Percentiles rank a stretch among this genome's conserved stretches.
Conservation (phyloP, 1,139 yeast species). For the Blastobotrys aristatus region DNA sequence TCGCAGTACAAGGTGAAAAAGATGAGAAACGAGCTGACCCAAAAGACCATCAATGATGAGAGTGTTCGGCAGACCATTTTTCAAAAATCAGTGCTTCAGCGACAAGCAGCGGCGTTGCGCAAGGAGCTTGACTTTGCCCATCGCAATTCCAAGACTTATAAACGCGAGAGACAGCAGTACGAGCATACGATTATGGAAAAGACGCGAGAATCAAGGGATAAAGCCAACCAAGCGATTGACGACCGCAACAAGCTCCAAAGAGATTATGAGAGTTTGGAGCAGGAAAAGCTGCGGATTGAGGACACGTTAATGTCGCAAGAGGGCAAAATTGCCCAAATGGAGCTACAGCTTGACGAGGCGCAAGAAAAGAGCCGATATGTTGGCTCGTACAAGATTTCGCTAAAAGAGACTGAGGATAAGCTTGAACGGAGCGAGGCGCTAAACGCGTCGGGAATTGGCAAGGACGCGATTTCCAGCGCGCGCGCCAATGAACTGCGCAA, state of each 20-base stretch:
- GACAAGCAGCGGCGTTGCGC: slow-evolving; percentile 30
- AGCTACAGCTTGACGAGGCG: slow-evolving; percentile 23
- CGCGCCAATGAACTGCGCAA: neutral
- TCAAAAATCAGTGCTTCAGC: slow-evolving; percentile 27
- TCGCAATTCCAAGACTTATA: slow-evolving; percentile 27
- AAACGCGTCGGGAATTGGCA: neutral
- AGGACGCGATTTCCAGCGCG: neutral
- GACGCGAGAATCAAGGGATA: slow-evolving; percentile 32
- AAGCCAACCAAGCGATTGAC: slow-evolving; percentile 28
- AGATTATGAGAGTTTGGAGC: slow-evolving; percentile 22
- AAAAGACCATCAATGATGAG: slow-evolving; percentile 31
- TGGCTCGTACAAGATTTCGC: slow-evolving; percentile 20
- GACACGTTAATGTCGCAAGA: slow-evolving; percentile 18
- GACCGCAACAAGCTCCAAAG: slow-evolving; percentile 21
- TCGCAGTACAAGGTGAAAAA: slow-evolving; percentile 44
- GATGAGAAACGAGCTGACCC: slow-evolving; percentile 37
- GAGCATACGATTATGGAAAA: slow-evolving; percentile 34
- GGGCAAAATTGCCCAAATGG: slow-evolving; percentile 22
- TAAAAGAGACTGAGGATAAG: slow-evolving; percentile 24
- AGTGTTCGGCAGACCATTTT: slow-evolving; percentile 30
- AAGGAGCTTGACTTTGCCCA: slow-evolving; percentile 29
- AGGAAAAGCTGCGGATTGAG: slow-evolving; percentile 18
- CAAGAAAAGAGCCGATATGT: slow-evolving; percentile 16
- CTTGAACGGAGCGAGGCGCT: slow-evolving; percentile 16
- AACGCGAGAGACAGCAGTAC: slow-evolving; percentile 34